These are phyloP conservation scores for Botrytis sinoallii DNA, from an alignment of 2,329 filamentous ascomycete species.

Conservation along the genomic window DNA sequence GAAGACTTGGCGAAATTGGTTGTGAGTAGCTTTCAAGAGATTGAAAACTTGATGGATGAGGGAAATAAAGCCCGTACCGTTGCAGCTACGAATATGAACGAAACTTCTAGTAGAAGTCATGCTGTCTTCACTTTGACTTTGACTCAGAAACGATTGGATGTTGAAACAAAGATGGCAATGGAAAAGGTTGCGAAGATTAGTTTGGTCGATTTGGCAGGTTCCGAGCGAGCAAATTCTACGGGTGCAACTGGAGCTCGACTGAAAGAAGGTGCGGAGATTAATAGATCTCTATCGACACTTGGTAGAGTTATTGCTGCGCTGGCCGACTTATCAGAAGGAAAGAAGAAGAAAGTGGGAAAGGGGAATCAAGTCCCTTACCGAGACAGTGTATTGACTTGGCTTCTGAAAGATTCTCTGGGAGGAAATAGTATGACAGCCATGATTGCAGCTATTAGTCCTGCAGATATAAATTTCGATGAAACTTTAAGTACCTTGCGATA, in stretches of 20 bases:
- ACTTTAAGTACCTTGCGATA: slow-evolving; percentile 94
- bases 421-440: slow-evolving; percentile 99
- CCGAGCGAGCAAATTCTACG: slow-evolving; percentile 93
- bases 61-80: slow-evolving; percentile 98
- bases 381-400: slow-evolving; percentile 94
- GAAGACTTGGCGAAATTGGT: slow-evolving; percentile 95
- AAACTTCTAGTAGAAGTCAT: slow-evolving; percentile 96
- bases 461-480: slow-evolving; percentile 98
- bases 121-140: slow-evolving; percentile 96
- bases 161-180: slow-evolving; percentile 92
- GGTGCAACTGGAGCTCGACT: slow-evolving; percentile 91
- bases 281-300: slow-evolving; percentile 90
- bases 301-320: slow-evolving; percentile 96
- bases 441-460: slow-evolving; percentile 98
- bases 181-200: slow-evolving; percentile 98
- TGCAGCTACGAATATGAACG: slow-evolving; percentile 99
- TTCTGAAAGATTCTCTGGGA: slow-evolving; percentile 93
- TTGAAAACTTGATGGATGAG: slow-evolving; percentile 98
- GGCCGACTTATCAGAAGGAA: slow-evolving; percentile 82
- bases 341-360: slow-evolving; percentile 72
- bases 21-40: slow-evolving; percentile 89
- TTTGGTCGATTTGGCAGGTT: slow-evolving; percentile 95
- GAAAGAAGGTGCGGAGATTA: slow-evolving; percentile 98
- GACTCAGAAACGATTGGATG: slow-evolving; percentile 87
- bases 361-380: slow-evolving; percentile 84